Evolutionary conservation across 208 protist species (phyloP).

Genomic region (Crithidia mellificae): DNA sequence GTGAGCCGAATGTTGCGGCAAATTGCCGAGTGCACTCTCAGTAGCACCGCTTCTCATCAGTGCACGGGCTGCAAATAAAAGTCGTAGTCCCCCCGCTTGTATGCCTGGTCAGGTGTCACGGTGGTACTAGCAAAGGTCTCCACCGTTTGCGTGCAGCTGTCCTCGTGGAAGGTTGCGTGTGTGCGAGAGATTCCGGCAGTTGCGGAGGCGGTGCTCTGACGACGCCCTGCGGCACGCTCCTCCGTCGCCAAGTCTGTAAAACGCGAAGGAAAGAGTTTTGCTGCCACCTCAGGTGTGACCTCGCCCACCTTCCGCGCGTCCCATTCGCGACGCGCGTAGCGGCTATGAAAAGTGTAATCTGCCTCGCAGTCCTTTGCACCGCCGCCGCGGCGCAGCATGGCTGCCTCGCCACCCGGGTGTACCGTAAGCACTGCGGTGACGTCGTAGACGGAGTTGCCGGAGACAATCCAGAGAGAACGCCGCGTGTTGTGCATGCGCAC

Average conservation of each 20-base stretch:
- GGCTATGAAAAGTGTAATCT: constrained; percentile 75
- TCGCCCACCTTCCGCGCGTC: constrained; percentile 63
- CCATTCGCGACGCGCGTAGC: constrained; percentile 57
- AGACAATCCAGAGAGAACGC: constrained; percentile 75
- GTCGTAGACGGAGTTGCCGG: constrained; percentile 81
- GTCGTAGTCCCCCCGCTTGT: constrained; percentile 6
- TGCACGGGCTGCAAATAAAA: constrained; percentile 12
- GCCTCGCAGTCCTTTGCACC: constrained; percentile 62
- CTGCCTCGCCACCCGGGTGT: constrained; percentile 70
- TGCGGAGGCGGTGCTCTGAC: not conserved
- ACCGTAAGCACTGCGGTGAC: constrained; percentile 59
- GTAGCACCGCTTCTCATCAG: not conserved
- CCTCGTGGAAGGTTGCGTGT: constrained; percentile 10
- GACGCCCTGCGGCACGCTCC: not conserved
- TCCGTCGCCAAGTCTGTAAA: not conserved
- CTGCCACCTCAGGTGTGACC: constrained; percentile 32
- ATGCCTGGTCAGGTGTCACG: constrained; percentile 16
- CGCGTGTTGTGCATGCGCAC: constrained; percentile 65
- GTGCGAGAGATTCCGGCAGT: constrained; percentile 3
- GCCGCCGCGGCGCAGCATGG: constrained; percentile 66
- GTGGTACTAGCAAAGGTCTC: constrained; percentile 26
- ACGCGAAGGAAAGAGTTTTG: constrained; percentile 28
- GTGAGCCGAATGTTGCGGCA: constrained; percentile 14
- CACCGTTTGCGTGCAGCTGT: constrained; percentile 35
- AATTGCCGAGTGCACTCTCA: not conserved